phyloP scores from a whole-genome alignment of 495 filamentous ascomycete genomes.

The Letharia columbiana region DNA sequence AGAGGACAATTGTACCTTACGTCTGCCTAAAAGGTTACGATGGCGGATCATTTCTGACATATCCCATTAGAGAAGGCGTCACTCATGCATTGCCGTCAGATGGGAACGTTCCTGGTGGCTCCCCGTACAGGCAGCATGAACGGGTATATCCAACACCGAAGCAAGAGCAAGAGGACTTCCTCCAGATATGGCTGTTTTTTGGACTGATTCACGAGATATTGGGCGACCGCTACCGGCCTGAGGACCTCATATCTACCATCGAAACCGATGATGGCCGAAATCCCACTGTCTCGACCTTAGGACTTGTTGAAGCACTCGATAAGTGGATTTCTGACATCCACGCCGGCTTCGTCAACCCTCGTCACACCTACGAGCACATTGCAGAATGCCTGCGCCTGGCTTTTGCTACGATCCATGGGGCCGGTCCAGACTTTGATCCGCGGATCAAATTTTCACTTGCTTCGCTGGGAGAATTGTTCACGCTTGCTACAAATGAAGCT shows the following conservation, averaged over 20 bases:
- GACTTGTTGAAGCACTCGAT: neutral
- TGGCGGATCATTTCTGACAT: neutral
- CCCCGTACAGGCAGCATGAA: neutral
- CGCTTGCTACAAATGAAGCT: conserved; percentile 4
- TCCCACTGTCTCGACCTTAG: neutral
- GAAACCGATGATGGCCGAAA: neutral
- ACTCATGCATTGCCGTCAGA: neutral
- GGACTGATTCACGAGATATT: neutral
- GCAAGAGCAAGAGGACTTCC: neutral
- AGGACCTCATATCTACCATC: neutral
- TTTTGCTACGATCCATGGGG: neutral
- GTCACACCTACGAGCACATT: conserved; percentile 9
- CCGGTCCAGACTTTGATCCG: conserved; percentile 7
- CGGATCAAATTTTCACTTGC: conserved; percentile 10
- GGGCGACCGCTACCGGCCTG: neutral
- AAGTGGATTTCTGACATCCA: neutral
- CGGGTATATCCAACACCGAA: neutral
- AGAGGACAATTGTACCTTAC: neutral
- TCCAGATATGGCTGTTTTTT: conserved; percentile 3
- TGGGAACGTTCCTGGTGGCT: neutral
- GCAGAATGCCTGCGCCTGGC: conserved; percentile 6
- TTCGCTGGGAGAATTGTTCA: conserved; percentile 3
- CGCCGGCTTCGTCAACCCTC: neutral
- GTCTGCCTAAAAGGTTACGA: neutral
- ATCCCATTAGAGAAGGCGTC: neutral